Evolutionary conservation across 2,329 filamentous ascomycete species (phyloP).

Genomic region (Alternaria triticina): DNA sequence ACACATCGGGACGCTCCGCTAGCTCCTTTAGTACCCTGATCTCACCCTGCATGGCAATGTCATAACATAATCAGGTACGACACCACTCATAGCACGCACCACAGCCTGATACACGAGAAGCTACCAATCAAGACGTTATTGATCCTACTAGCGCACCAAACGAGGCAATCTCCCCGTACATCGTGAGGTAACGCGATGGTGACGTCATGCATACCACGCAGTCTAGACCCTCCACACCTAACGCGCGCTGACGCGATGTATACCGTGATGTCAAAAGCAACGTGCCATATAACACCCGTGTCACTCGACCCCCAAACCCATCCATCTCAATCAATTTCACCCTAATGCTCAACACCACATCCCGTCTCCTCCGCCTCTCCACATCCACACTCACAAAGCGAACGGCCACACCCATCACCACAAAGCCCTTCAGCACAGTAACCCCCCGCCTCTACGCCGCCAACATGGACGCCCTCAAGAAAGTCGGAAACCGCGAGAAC

Average conservation of each 20-base stretch:
- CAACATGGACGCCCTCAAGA: conserved; percentile 34
- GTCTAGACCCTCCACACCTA: conserved; percentile 8
- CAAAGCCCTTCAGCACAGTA: conserved; percentile 1
- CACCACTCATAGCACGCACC: not conserved
- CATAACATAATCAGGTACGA: conserved; percentile 22
- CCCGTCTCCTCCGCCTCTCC: conserved; percentile 17
- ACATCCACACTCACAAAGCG: not conserved
- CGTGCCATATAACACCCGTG: not conserved
- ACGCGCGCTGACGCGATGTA: conserved; percentile 3
- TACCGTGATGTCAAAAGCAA: not conserved
- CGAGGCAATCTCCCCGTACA: not conserved
- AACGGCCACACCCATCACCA: not conserved
- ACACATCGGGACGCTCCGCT: not conserved
- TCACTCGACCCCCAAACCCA: not conserved
- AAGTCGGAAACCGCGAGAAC: conserved; percentile 33
- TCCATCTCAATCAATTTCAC: not conserved
- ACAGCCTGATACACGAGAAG: not conserved
- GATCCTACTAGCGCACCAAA: not conserved
- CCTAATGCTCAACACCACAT: conserved; percentile 32
- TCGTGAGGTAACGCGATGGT: conserved; percentile 10
- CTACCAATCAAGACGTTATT: not conserved
- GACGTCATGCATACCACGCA: conserved; percentile 15
- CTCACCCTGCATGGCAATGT: not conserved
- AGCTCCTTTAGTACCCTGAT: conserved; percentile 4
- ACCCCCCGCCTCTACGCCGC: not conserved